Evolutionary conservation across 129 eudicot species (phyloP), one percentile per base, ranked within the genome.

Genomic region (Erigeron canadensis): DNA sequence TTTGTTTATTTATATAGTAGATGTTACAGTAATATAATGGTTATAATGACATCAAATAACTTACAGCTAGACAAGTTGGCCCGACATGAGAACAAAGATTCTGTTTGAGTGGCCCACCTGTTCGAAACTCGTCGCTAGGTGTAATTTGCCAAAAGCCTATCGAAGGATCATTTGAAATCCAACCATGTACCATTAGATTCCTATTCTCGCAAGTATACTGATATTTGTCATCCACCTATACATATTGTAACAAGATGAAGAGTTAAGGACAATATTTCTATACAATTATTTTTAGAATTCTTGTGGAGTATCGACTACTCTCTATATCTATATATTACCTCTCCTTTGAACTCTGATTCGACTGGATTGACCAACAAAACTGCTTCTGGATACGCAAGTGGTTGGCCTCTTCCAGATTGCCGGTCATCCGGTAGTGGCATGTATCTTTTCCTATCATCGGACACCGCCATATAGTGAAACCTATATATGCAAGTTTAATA

Each of bases 341-440:
- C 99, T 90, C 97, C 99, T 81, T 62, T 82, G 55, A 94, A 81
- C 44, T 81, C 77, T 0, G 89, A 77, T 76, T 89, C 91, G 10
- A 89, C 65, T 5, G 99, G 99, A 55, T 94, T 81, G 13, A 83
- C 84, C 37, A 94, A 89, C 17, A 86, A 80, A 59, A 94, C 99
- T 0, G 98, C 97, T 86, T 94, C 99, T 2, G 84, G 90, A 68
- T 81, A 89, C 39, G 85, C 97, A 44, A 94, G 89, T 23, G 86
- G 79, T 65, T 87, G 95, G 45, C 96, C 85, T 79, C 94, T 74
- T 63, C 84, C 92, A 0, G 93, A 71, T 67, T 73, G 63, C n/a
- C 99, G 77, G 54, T 94, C 99, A 65, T 94, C 99, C 5, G 97
- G 93, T 74, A 90, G 76, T 11, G 99, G 99, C 99, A 94, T 89